phyloP scores from a whole-genome alignment of 139 green algal genomes.

The Axilococcus clingmanii region DNA sequence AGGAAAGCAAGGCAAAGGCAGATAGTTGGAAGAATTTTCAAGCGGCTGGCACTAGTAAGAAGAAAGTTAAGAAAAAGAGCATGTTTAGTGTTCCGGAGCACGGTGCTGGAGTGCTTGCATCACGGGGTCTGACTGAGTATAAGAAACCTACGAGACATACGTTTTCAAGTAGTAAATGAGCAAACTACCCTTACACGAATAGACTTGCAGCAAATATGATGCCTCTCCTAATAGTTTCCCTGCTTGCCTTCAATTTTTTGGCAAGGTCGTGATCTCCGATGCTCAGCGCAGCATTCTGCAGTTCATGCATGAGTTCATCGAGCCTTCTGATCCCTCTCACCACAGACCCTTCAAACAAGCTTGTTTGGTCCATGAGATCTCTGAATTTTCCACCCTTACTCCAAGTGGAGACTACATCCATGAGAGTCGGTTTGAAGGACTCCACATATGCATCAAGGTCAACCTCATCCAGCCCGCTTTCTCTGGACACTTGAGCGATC shows the following conservation, averaged over 20 bases:
- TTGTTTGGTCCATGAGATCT: slow-evolving; percentile 51
- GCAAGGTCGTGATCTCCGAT: slow-evolving; percentile 71
- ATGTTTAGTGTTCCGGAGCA: slow-evolving; percentile 56
- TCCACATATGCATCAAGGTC: slow-evolving; percentile 50
- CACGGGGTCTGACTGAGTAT: too few relatives aligned
- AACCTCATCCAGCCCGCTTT: slow-evolving; percentile 64
- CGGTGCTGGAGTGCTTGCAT: too few relatives aligned
- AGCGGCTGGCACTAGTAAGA: slow-evolving; percentile 15
- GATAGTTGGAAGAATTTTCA: slow-evolving; percentile 27
- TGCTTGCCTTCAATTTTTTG: slow-evolving; percentile 55
- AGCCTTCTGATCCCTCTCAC: slow-evolving; percentile 72
- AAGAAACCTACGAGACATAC: too few relatives aligned
- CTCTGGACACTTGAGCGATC: slow-evolving; percentile 38
- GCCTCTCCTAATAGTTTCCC: slow-evolving; percentile 65
- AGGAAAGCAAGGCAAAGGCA: slow-evolving; percentile 29
- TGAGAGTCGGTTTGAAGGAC: slow-evolving; percentile 64
- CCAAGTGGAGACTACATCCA: slow-evolving; percentile 62
- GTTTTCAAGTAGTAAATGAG: too few relatives aligned
- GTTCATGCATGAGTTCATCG: slow-evolving; percentile 86
- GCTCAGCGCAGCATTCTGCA: slow-evolving; percentile 54
- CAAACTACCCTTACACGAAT: slow-evolving; percentile 88
- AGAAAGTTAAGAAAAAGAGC: slow-evolving; percentile 43
- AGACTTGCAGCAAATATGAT: slow-evolving; percentile 93
- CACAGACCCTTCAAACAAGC: slow-evolving; percentile 90
- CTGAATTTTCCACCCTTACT: slow-evolving; percentile 43